Conservation (phyloP, 768 basidiomycete species). For the Tricholoma terreum region DNA sequence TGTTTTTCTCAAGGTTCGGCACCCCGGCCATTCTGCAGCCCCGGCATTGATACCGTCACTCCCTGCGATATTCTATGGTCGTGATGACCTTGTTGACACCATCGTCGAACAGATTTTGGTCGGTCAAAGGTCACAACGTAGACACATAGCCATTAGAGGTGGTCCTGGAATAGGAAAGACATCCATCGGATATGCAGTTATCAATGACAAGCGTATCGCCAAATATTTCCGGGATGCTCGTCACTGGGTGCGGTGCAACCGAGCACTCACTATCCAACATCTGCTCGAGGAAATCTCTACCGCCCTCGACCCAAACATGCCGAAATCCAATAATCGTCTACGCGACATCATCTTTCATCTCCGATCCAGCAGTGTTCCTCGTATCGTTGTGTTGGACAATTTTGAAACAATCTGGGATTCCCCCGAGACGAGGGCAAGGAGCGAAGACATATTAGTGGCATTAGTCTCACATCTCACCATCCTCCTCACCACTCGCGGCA, state of each 20-base stretch:
- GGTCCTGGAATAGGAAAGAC: background rate
- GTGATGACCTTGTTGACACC: background rate
- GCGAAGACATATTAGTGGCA: background rate
- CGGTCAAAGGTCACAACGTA: background rate
- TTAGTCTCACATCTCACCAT: background rate
- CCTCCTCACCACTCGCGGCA: background rate
- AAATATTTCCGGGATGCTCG: background rate
- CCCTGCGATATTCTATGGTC: background rate
- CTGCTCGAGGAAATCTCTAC: background rate
- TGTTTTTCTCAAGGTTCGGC: too few relatives aligned
- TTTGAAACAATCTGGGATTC: background rate
- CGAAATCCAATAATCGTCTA: background rate
- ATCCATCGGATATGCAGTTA: background rate
- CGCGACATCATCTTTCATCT: background rate
- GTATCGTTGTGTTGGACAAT: background rate
- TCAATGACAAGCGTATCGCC: background rate
- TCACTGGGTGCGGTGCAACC: background rate
- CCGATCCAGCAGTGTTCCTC: background rate
- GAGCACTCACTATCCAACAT: background rate
- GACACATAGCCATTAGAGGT: background rate
- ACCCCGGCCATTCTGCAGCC: too few relatives aligned
- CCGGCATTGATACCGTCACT: background rate
- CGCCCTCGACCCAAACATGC: background rate
- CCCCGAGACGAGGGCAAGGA: background rate
- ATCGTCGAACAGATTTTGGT: background rate